Percentiles rank a stretch among this genome's conserved stretches.
phyloP scores from a whole-genome alignment of 768 basidiomycete species.

The Cystobasidium onofrii region DNA sequence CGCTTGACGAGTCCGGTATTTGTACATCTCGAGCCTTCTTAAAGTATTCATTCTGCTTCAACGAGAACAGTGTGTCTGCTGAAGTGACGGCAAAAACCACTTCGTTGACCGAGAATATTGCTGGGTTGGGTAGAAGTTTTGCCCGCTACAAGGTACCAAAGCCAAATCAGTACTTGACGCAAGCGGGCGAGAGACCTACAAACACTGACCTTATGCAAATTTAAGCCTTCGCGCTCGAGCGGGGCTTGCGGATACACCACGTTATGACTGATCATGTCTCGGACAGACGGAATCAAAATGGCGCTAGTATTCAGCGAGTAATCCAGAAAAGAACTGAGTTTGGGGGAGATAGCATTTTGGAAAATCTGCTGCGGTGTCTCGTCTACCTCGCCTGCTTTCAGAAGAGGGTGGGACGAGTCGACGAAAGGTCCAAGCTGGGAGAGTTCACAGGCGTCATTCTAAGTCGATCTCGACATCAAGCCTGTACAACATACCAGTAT shows the following conservation, averaged over 20 bases:
- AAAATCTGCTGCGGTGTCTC: slow-evolving; percentile 62
- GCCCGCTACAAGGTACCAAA: slow-evolving; percentile 49
- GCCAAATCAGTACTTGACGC: not conserved
- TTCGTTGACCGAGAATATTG: slow-evolving; percentile 73
- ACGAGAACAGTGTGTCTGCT: slow-evolving; percentile 79
- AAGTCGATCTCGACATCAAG: too few relatives aligned
- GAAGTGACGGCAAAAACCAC: slow-evolving; percentile 70
- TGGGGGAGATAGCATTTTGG: slow-evolving; percentile 55
- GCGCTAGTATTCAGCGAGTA: slow-evolving; percentile 61
- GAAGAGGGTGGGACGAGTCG: slow-evolving; percentile 63
- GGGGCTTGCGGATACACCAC: slow-evolving; percentile 71
- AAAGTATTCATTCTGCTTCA: slow-evolving; percentile 72
- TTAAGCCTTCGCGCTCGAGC: slow-evolving; percentile 45
- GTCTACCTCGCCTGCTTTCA: slow-evolving; percentile 68
- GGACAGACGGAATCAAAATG: slow-evolving; percentile 71
- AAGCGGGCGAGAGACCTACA: not conserved
- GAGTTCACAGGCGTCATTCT: slow-evolving; percentile 32
- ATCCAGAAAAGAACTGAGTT: slow-evolving; percentile 56
- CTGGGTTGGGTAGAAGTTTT: slow-evolving; percentile 89
- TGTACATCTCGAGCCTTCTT: slow-evolving; percentile 31
- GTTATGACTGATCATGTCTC: slow-evolving; percentile 71
- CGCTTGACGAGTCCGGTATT: not conserved
- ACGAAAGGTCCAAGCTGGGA: slow-evolving; percentile 82
- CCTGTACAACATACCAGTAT: slow-evolving; percentile 57
- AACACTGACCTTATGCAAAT: slow-evolving; percentile 45